Base-by-base conservation (phyloP, 2,329 filamentous ascomycete species). In the Fusarium abutilonis region DNA sequence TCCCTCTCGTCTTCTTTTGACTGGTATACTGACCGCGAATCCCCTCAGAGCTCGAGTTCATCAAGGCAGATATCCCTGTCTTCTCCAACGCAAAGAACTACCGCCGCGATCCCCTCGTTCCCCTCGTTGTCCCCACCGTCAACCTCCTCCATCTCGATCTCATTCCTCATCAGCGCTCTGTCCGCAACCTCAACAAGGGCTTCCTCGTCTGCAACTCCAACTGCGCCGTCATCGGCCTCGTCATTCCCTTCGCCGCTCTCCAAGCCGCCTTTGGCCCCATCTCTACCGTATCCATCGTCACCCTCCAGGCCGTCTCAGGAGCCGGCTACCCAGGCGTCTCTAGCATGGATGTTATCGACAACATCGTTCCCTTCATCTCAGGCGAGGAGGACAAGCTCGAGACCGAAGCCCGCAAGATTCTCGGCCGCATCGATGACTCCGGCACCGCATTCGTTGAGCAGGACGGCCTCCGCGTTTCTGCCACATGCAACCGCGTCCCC, bases 51-150 rank as follows among this genome's bases (percentile, higher is more conserved):
- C 91, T 91, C 85, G 91, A 91, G 68, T 98, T 98, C 77, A 84
- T 96, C 72, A 90, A 89, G 74, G 89, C 92, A 60, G 89, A 97
- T 73, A 87, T 97, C 47, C 88, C 92, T 71, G 90, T 97, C 75
- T 98, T 99, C 82, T 97, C 93, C 71, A 99, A 98, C 77, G 93
- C 95, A 47, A 97, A 97, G 79, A 98, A 97, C 85, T 92, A 97
- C 84, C 90, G 95, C 70, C 89, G 89, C 74, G 89, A 97, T 75
- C 92, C 93, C 17, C 82, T 94, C 44, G 93, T 97, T 3, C 95
- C 95, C 10, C 88, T 98, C 72, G 91, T 98, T 64, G 93, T 98
- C 9, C 95, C 95, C 2, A 97, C 93, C 17, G 93, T 98, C 76
- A 98, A 98, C 81, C 87, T 96, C 11, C 79, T 86, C 39, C 94